phyloP scores from a whole-genome alignment of 2,329 filamentous ascomycete species.

The Diaporthe sp. region DNA sequence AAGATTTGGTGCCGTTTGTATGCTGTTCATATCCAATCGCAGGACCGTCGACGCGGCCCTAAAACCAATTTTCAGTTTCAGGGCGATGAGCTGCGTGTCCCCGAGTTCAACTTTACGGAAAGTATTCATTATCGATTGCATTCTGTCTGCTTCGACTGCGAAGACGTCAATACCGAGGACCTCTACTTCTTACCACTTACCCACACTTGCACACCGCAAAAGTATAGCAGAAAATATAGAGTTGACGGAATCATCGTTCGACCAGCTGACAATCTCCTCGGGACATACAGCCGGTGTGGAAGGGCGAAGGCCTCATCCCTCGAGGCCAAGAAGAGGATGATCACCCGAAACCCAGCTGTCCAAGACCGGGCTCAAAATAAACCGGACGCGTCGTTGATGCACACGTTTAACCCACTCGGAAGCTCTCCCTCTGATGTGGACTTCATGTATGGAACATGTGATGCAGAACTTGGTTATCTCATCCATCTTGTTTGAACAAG shows the following conservation, averaged over 20 bases:
- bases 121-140: accelerated
- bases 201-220: background rate
- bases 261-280: background rate
- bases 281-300: background rate
- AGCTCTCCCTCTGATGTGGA: background rate
- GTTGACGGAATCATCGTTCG: background rate
- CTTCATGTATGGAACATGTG: background rate
- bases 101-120: background rate
- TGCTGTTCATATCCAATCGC: background rate
- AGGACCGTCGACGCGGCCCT: no score
- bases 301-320: background rate
- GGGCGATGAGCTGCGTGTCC: background rate
- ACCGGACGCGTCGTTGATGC: background rate
- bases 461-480: background rate
- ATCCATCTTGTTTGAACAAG: background rate
- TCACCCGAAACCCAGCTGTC: no score
- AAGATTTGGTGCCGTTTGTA: background rate
- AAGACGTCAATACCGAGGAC: background rate
- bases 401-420: background rate
- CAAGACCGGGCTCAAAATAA: background rate
- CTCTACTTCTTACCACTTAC: background rate
- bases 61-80: no score
- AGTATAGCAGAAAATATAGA: no score
- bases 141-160: background rate
- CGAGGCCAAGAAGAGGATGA: background rate